Conservation (phyloP, 345 rosid species). For the Triadica sebifera region DNA sequence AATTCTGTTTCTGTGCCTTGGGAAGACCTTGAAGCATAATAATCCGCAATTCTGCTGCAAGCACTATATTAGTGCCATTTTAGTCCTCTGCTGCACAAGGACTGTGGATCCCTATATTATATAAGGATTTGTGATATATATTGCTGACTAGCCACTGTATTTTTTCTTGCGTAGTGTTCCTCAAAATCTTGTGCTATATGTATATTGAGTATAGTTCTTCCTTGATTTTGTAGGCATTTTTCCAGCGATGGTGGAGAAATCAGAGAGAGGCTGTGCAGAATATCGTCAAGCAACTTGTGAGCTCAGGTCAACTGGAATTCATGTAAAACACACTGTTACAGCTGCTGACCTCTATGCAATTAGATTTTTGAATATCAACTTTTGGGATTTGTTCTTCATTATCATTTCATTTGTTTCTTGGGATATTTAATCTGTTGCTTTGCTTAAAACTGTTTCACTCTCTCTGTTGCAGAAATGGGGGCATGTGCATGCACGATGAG, state of each 20-base stretch:
- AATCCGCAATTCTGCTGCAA: neutral
- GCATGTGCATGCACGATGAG: conserved; percentile 99
- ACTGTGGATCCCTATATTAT: neutral
- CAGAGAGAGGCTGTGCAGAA: conserved; percentile 64
- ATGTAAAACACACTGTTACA: conserved; percentile 46
- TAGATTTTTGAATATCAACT: neutral
- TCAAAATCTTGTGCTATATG: neutral
- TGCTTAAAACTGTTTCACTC: neutral
- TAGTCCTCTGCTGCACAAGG: neutral
- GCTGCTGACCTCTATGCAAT: neutral
- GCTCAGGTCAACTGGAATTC: conserved; percentile 86
- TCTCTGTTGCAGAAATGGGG: conserved; percentile 70
- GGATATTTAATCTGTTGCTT: neutral
- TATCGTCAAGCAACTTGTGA: conserved; percentile 54
- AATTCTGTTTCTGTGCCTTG: neutral
- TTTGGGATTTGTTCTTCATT: conserved; percentile 1
- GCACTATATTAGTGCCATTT: neutral
- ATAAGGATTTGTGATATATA: neutral
- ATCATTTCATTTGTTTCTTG: neutral
- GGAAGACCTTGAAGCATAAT: neutral
- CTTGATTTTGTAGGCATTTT: conserved; percentile 70
- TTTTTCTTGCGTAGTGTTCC: neutral
- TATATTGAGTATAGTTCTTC: conserved; percentile 8
- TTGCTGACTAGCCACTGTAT: neutral
- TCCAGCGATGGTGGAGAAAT: conserved; percentile 93